These are phyloP conservation scores for Metschnikowia gruessii DNA, from an alignment of 805 yeast genomes.

Conservation along the genomic window DNA sequence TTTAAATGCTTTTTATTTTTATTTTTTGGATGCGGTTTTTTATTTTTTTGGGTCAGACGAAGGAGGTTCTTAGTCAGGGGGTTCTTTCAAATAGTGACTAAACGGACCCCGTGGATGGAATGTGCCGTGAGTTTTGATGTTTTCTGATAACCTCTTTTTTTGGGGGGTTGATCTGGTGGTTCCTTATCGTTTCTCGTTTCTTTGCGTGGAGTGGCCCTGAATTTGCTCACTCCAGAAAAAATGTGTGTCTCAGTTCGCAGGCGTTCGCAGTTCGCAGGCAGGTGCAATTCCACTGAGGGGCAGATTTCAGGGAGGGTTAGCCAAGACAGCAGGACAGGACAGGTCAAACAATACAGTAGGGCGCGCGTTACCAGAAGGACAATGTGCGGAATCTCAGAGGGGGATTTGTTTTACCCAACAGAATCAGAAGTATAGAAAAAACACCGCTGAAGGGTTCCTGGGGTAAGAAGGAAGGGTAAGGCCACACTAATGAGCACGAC, in stretches of 20 bases:
- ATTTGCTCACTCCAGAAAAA: slow-evolving; percentile 5
- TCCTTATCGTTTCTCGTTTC: slow-evolving; percentile 10
- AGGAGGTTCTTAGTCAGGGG: background rate
- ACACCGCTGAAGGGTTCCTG: too few relatives aligned
- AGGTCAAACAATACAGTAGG: slow-evolving; percentile 1
- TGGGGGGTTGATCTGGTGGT: background rate
- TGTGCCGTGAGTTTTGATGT: background rate
- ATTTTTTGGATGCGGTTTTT: background rate
- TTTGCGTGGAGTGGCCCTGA: slow-evolving; percentile 3
- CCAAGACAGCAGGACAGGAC: too few relatives aligned
- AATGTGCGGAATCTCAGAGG: background rate
- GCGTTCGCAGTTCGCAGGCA: slow-evolving; percentile 9
- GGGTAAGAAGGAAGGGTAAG: too few relatives aligned
- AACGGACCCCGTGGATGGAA: background rate
- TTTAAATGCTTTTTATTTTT: background rate
- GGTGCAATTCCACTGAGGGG: slow-evolving; percentile 10
- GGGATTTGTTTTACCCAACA: background rate
- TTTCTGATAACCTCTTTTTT: background rate
- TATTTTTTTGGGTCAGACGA: background rate
- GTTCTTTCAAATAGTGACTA: background rate
- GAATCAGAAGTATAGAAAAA: background rate
- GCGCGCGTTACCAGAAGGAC: background rate
- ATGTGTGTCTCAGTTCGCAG: slow-evolving; percentile 5
- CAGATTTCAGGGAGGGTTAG: background rate
- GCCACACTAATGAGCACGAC: too few relatives aligned